Percentiles rank a stretch among this genome's conserved stretches.
These are phyloP conservation scores for Colletotrichum tanaceti DNA, from an alignment of 2,329 filamentous ascomycete species.

Conservation along the genomic window DNA sequence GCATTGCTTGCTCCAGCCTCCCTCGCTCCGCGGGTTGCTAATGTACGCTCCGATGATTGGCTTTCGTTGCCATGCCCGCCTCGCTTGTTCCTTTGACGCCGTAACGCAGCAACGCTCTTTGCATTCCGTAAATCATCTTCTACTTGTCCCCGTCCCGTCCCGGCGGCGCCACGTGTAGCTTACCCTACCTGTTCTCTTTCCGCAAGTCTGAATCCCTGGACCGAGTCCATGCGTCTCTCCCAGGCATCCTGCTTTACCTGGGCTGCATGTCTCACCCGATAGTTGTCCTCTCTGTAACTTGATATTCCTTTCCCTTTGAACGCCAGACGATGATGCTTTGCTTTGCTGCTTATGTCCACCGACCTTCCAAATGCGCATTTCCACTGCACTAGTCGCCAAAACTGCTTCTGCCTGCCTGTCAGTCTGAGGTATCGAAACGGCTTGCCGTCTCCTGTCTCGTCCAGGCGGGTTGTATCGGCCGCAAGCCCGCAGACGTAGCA, in stretches of 20 bases:
- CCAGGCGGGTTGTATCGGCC: not conserved
- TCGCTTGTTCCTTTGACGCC: not conserved
- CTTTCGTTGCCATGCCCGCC: not conserved
- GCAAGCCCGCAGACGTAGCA: not conserved
- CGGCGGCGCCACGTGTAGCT: not conserved
- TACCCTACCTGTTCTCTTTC: not conserved
- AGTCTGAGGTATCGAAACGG: constrained; percentile 3
- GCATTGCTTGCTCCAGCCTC: constrained; percentile 2
- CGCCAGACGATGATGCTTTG: constrained; percentile 39
- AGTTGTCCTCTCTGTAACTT: constrained; percentile 19
- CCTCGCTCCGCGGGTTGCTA: not conserved
- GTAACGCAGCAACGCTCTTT: constrained; percentile 31
- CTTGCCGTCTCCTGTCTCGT: constrained; percentile 1
- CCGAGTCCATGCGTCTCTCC: not conserved
- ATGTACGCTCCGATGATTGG: constrained; percentile 9
- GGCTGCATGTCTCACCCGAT: constrained; percentile 17
- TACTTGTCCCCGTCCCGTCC: not conserved
- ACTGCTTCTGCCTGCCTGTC: constrained; percentile 14
- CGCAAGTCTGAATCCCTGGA: not conserved
- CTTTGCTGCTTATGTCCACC: constrained; percentile 34
- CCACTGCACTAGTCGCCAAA: constrained; percentile 8
- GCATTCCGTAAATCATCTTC: constrained; percentile 12
- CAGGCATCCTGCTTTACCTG: not conserved
- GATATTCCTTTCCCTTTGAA: constrained; percentile 34
- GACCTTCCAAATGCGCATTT: constrained; percentile 28